Percentiles rank a stretch among this genome's conserved stretches.
These are phyloP conservation scores for Pezicula carpinea DNA, from an alignment of 2,329 filamentous ascomycete genomes.

Conservation along the genomic window DNA sequence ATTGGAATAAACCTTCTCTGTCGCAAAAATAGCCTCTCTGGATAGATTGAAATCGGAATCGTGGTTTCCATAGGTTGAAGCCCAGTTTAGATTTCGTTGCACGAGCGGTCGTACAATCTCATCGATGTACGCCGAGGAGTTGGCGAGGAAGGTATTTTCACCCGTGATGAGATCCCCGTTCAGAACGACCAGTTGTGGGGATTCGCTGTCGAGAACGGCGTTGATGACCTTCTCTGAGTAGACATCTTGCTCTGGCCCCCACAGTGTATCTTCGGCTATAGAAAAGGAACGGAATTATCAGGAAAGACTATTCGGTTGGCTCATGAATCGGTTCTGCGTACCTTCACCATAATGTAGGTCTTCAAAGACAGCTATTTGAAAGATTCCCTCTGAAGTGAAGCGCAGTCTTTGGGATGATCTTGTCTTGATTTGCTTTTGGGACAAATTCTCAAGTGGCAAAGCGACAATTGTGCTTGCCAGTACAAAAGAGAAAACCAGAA, in stretches of 20 bases:
- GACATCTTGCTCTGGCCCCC: conserved; percentile 48
- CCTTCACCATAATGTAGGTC: conserved; percentile 68
- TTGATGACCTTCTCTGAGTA: conserved; percentile 53
- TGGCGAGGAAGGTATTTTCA: conserved; percentile 53
- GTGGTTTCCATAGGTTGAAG: conserved; percentile 68
- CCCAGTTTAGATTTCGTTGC: conserved; percentile 52
- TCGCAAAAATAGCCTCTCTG: conserved; percentile 34
- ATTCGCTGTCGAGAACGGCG: conserved; percentile 51
- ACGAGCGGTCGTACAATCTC: conserved; percentile 55
- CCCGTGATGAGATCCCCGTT: conserved; percentile 71
- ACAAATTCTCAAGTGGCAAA: no score
- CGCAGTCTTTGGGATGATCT: not conserved
- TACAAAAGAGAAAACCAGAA: no score
- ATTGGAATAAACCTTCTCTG: conserved; percentile 32
- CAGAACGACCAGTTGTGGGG: conserved; percentile 57
- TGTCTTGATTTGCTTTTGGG: not conserved
- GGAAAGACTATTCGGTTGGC: not conserved
- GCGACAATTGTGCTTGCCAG: no score
- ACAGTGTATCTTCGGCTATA: conserved; percentile 22
- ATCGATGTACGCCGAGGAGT: conserved; percentile 54
- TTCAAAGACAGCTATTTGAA: conserved; percentile 50
- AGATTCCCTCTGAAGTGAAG: conserved; percentile 1
- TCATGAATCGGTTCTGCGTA: not conserved
- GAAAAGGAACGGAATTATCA: not conserved
- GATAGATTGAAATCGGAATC: conserved; percentile 57